Percentiles rank a stretch among this genome's conserved stretches.
Conservation (phyloP, 1,284 basidiomycete genomes). For the Moesziomyces globuligerus region DNA sequence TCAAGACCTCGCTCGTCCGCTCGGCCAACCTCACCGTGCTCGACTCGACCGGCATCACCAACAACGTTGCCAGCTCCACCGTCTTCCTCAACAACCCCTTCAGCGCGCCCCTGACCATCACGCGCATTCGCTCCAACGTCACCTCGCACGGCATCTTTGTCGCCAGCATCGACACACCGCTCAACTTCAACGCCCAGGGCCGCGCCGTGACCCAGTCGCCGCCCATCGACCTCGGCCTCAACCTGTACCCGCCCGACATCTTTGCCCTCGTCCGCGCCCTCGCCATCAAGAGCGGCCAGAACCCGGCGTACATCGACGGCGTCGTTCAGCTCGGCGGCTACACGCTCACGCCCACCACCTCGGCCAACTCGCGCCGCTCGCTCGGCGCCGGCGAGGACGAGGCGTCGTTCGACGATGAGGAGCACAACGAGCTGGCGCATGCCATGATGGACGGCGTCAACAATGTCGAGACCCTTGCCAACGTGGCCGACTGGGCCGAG, state of each 20-base stretch:
- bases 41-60: constrained; percentile 74
- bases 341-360: constrained; percentile 71
- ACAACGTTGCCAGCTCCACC: constrained; percentile 76
- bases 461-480: constrained; percentile 67
- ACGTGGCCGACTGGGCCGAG: constrained; percentile 47
- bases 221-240: constrained; percentile 74
- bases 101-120: constrained; percentile 74
- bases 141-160: constrained; percentile 75
- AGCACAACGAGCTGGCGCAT: constrained; percentile 53
- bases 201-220: constrained; percentile 75
- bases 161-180: constrained; percentile 74
- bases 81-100: constrained; percentile 79
- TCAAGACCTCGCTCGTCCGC: constrained; percentile 74
- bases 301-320: constrained; percentile 75
- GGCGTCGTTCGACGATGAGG: constrained; percentile 41
- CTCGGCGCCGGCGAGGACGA: constrained; percentile 18
- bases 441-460: constrained; percentile 51
- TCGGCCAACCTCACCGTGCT: constrained; percentile 74
- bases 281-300: constrained; percentile 75
- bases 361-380: constrained; percentile 46
- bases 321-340: constrained; percentile 79
- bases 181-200: constrained; percentile 73
- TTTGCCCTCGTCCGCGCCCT: constrained; percentile 78
- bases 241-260: constrained; percentile 77
- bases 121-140: constrained; percentile 75